Percentiles rank a stretch among this genome's conserved stretches.
These are phyloP conservation scores for Cerrena zonata DNA, from an alignment of 1,284 basidiomycete species.

Conservation along the genomic window DNA sequence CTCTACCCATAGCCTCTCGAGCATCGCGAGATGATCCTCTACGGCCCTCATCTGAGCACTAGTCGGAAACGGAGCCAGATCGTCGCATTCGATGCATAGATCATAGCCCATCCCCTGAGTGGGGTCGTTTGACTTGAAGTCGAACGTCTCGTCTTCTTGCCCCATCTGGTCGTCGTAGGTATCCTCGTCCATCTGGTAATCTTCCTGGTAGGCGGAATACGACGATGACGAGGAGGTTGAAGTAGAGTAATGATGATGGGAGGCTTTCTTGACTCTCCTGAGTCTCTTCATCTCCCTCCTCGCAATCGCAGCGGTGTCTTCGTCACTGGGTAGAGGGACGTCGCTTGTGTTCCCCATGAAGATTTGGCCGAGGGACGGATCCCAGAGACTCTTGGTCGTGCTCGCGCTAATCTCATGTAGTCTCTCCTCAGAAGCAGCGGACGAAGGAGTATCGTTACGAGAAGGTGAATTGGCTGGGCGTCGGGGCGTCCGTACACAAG, in stretches of 20 bases:
- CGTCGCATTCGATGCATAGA: conserved; percentile 83
- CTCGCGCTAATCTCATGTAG: conserved; percentile 23
- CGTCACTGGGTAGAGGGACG: conserved; percentile 46
- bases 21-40: conserved; percentile 61
- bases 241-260: conserved; percentile 11
- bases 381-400: conserved; percentile 42
- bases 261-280: neutral
- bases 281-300: neutral
- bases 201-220: neutral
- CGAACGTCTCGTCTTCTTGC: conserved; percentile 44
- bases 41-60: conserved; percentile 57
- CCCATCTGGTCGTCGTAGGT: conserved; percentile 13
- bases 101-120: conserved; percentile 60
- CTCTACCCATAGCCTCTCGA: conserved; percentile 60
- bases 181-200: conserved; percentile 10
- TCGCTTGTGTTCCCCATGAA: conserved; percentile 77
- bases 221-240: too few relatives aligned
- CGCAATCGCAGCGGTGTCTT: conserved; percentile 10
- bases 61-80: conserved; percentile 65
- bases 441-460: conserved; percentile 10
- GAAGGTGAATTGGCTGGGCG: neutral
- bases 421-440: conserved; percentile 4
- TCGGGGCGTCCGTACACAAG: neutral
- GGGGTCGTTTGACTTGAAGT: conserved; percentile 56
- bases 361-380: conserved; percentile 55